phyloP scores from a whole-genome alignment of 2,329 filamentous ascomycete genomes.

The Cadophora sp. region DNA sequence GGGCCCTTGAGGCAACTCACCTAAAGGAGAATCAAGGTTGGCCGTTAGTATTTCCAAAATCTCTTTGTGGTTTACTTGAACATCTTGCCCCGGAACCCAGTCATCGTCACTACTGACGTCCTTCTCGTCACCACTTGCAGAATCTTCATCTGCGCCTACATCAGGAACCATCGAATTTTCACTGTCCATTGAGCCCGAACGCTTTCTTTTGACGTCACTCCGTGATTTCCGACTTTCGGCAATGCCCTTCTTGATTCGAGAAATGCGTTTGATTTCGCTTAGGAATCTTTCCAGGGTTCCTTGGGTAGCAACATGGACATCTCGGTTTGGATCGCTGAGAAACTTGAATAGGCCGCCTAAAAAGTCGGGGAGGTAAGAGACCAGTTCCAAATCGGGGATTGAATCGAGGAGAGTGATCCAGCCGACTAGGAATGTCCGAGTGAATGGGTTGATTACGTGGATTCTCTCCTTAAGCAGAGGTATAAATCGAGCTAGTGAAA shows the following conservation, averaged over 20 bases:
- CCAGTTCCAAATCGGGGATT: slow-evolving; percentile 94
- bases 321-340: slow-evolving; percentile 86
- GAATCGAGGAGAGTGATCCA: slow-evolving; percentile 97
- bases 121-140: slow-evolving; percentile 62
- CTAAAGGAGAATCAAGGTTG: slow-evolving; percentile 82
- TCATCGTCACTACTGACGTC: slow-evolving; percentile 79
- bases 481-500: slow-evolving; percentile 89
- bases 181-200: slow-evolving; percentile 74
- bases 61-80: slow-evolving; percentile 89
- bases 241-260: slow-evolving; percentile 89
- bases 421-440: slow-evolving; percentile 90
- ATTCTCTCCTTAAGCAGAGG: slow-evolving; percentile 94
- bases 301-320: slow-evolving; percentile 95
- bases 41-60: slow-evolving; percentile 91
- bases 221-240: slow-evolving; percentile 78
- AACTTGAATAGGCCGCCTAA: slow-evolving; percentile 89
- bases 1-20: slow-evolving; percentile 52
- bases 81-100: slow-evolving; percentile 97
- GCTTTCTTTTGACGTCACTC: slow-evolving; percentile 69
- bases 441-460: slow-evolving; percentile 92
- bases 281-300: slow-evolving; percentile 88
- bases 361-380: slow-evolving; percentile 91
- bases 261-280: slow-evolving; percentile 92
- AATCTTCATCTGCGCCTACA: slow-evolving; percentile 65
- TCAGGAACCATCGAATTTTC: slow-evolving; percentile 58